phyloP scores from a whole-genome alignment of 768 basidiomycete species.

The Coprinopsis cinerea region DNA sequence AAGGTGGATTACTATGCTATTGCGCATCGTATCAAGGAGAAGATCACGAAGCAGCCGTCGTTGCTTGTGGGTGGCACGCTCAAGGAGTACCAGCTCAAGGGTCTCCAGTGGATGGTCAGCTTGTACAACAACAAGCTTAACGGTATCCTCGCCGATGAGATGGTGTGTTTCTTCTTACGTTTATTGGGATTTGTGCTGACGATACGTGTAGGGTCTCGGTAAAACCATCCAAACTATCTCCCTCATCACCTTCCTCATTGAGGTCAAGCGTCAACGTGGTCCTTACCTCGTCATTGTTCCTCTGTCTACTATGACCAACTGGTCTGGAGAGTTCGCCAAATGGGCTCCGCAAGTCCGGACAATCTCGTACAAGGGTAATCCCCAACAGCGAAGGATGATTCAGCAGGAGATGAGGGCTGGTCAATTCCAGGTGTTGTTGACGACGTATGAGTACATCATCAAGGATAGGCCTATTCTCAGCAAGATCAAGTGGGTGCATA shows the following conservation, averaged over 20 bases:
- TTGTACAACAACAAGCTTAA: constrained; percentile 95
- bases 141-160: constrained; percentile 92
- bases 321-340: constrained; percentile 95
- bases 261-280: constrained; percentile 83
- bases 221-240: constrained; percentile 96
- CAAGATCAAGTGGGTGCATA: constrained; percentile 94
- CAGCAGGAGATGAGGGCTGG: constrained; percentile 73
- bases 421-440: constrained; percentile 88
- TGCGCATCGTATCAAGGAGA: constrained; percentile 90
- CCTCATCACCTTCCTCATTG: constrained; percentile 91
- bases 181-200: constrained; percentile 1
- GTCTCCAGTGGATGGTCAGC: constrained; percentile 97
- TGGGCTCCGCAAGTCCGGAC: constrained; percentile 84
- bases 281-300: constrained; percentile 96
- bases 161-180: constrained; percentile 44
- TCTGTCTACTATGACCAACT: constrained; percentile 94
- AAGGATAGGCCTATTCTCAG: constrained; percentile 88
- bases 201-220: constrained; percentile 68
- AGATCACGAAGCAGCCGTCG: constrained; percentile 61
- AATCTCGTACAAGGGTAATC: constrained; percentile 90
- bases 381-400: constrained; percentile 69
- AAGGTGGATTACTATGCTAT: constrained; percentile 97
- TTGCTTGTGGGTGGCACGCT: constrained; percentile 83
- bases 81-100: constrained; percentile 94
- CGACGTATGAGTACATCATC: constrained; percentile 97